Percentiles rank a stretch among this genome's conserved stretches.
Evolutionary conservation across 495 filamentous ascomycete species (phyloP).

Genomic region (Trichoderma orchidacearum): DNA sequence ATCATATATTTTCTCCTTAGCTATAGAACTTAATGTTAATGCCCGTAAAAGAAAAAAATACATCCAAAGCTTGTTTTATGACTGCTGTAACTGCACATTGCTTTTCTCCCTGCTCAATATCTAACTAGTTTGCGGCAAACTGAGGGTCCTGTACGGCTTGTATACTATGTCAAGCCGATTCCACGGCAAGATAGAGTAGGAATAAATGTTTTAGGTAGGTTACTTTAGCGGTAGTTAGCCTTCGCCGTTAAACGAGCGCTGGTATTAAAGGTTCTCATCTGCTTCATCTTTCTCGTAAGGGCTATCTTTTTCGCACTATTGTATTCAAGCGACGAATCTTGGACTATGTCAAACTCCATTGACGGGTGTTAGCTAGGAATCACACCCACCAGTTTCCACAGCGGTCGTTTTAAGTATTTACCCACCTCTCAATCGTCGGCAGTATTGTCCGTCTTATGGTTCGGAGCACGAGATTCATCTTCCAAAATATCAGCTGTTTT

Average conservation of each 20-base stretch:
- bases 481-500: conserved; percentile 50
- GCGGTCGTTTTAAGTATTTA: conserved; percentile 4
- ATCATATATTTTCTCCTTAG: too few relatives aligned
- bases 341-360: neutral
- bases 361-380: conserved; percentile 2
- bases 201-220: neutral
- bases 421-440: conserved; percentile 25
- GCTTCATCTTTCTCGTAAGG: conserved; percentile 53
- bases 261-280: conserved; percentile 42
- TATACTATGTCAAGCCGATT: too few relatives aligned
- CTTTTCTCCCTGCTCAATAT: too few relatives aligned
- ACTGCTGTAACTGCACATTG: too few relatives aligned
- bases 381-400: neutral
- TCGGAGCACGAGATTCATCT: conserved; percentile 32
- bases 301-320: conserved; percentile 38
- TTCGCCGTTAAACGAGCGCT: conserved; percentile 24
- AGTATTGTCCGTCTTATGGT: conserved; percentile 12
- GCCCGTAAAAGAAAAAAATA: too few relatives aligned
- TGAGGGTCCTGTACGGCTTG: too few relatives aligned
- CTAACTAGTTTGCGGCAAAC: too few relatives aligned
- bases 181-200: too few relatives aligned
- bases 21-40: too few relatives aligned
- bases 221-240: conserved; percentile 23
- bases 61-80: too few relatives aligned
- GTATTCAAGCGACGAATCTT: neutral